Percentiles rank a stretch among this genome's conserved stretches.
These are phyloP conservation scores for Suillus brevipes DNA, from an alignment of 768 basidiomycete genomes.

Conservation along the genomic window DNA sequence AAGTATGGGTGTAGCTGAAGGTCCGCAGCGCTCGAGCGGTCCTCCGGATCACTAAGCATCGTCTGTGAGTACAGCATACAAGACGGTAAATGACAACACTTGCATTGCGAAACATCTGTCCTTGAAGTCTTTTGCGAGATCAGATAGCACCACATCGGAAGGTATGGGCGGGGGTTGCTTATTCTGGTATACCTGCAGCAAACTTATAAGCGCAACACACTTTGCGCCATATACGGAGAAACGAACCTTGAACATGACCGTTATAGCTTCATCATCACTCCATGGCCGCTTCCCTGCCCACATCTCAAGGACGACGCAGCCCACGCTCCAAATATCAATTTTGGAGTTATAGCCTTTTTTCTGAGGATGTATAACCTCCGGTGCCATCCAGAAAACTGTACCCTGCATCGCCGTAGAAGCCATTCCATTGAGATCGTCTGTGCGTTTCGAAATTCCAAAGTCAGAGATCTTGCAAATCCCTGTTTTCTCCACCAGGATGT, in stretches of 20 bases:
- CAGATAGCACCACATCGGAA: constrained; percentile 71
- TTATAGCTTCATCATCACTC: constrained; percentile 85
- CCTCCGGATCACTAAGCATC: constrained; percentile 68
- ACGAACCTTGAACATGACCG: constrained; percentile 91
- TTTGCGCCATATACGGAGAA: not conserved
- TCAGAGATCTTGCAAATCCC: constrained; percentile 98
- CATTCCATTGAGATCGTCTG: constrained; percentile 78
- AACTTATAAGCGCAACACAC: constrained; percentile 3
- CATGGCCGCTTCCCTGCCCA: constrained; percentile 96
- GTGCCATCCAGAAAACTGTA: constrained; percentile 99
- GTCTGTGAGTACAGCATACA: constrained; percentile 7
- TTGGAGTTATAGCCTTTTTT: constrained; percentile 94
- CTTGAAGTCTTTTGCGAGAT: constrained; percentile 83
- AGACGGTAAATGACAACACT: constrained; percentile 27
- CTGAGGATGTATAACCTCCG: constrained; percentile 86
- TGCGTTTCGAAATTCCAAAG: constrained; percentile 97
- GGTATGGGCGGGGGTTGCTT: constrained; percentile 89
- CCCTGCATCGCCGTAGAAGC: constrained; percentile 95
- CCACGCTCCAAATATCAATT: constrained; percentile 98
- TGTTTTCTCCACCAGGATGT: constrained; percentile 90
- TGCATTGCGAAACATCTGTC: constrained; percentile 88
- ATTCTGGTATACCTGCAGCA: constrained; percentile 73
- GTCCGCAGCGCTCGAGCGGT: constrained; percentile 78
- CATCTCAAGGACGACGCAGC: constrained; percentile 99
- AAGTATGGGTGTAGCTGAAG: constrained; percentile 82